Percentiles rank a stretch among this genome's conserved stretches.
Conservation (phyloP, 2,329 filamentous ascomycete species). For the Pyrenochaeta sp. region DNA sequence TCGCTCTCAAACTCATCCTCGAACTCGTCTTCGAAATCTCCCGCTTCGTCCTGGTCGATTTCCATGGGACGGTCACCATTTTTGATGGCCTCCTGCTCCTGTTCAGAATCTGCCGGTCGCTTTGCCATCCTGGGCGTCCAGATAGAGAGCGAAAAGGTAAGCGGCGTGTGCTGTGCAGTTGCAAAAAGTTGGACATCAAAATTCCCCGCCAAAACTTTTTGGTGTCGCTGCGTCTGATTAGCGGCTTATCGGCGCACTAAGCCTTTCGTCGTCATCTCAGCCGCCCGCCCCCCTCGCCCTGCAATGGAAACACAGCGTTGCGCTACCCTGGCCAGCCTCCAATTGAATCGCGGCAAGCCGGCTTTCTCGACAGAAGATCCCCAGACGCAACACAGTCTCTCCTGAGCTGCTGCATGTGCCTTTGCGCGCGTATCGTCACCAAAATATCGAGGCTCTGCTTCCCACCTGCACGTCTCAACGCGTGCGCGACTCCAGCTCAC, state of each 20-base stretch:
- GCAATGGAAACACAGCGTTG: slow-evolving; percentile 10
- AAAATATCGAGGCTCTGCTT: neutral
- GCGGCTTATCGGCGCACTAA: slow-evolving; percentile 1
- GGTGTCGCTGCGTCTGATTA: slow-evolving; percentile 16
- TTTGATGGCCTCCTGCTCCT: slow-evolving; percentile 64
- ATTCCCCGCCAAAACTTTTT: slow-evolving; percentile 28
- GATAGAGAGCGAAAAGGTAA: neutral
- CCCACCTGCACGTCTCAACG: slow-evolving; percentile 31
- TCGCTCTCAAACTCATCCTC: slow-evolving; percentile 90
- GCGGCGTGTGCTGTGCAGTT: slow-evolving; percentile 7
- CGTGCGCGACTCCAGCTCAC: slow-evolving; percentile 35
- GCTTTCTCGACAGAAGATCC: slow-evolving; percentile 22
- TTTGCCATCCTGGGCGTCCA: slow-evolving; percentile 63
- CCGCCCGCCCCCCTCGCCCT: slow-evolving; percentile 2
- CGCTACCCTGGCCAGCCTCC: slow-evolving; percentile 4
- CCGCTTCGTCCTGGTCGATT: slow-evolving; percentile 57
- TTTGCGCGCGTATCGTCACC: neutral
- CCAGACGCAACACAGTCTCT: neutral
- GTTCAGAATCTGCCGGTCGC: slow-evolving; percentile 63
- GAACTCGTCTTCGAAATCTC: slow-evolving; percentile 94
- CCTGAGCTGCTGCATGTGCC: neutral
- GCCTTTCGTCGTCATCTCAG: slow-evolving; percentile 7
- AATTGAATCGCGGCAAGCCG: slow-evolving; percentile 21
- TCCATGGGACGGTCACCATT: slow-evolving; percentile 67
- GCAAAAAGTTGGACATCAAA: slow-evolving; percentile 10